phyloP scores from a whole-genome alignment of 192 early-diverging fungal genomes.

The Coemansia sp. region DNA sequence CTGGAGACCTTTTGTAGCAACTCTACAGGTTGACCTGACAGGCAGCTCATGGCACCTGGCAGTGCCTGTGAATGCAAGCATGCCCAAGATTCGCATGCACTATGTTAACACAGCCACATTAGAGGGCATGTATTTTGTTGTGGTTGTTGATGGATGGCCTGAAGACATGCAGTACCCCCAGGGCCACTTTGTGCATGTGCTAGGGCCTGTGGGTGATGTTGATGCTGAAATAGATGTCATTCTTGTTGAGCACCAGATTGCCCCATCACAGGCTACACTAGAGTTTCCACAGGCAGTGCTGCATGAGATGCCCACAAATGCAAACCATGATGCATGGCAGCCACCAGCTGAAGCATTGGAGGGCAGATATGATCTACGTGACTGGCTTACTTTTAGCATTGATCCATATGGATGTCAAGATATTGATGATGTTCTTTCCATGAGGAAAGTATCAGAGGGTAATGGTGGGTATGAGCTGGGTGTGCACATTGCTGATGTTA shows the following conservation, averaged over 20 bases:
- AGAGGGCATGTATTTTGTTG: slow-evolving; percentile 62
- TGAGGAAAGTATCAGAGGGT: slow-evolving; percentile 49
- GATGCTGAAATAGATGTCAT: slow-evolving; percentile 75
- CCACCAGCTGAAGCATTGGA: slow-evolving; percentile 39
- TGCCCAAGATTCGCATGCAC: slow-evolving; percentile 75
- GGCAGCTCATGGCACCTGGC: slow-evolving; percentile 60
- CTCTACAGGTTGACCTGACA: slow-evolving; percentile 58
- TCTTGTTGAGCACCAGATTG: slow-evolving; percentile 71
- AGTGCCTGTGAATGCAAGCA: slow-evolving; percentile 60
- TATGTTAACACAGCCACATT: slow-evolving; percentile 58
- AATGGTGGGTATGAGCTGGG: slow-evolving; percentile 61
- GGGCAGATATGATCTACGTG: slow-evolving; percentile 33
- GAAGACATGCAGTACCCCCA: slow-evolving; percentile 68
- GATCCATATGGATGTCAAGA: slow-evolving; percentile 76
- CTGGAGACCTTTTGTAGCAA: slow-evolving; percentile 76
- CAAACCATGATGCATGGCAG: slow-evolving; percentile 52
- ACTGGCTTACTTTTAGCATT: slow-evolving; percentile 59
- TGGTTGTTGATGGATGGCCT: slow-evolving; percentile 70
- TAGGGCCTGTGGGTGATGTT: slow-evolving; percentile 62
- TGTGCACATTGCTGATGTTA: slow-evolving; percentile 76
- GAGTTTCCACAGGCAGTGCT: slow-evolving; percentile 61
- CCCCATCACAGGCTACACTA: slow-evolving; percentile 67
- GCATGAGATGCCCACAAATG: slow-evolving; percentile 65
- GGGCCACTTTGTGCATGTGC: slow-evolving; percentile 68
- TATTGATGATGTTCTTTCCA: slow-evolving; percentile 76